These are phyloP conservation scores for Malus hybrid DNA, from an alignment of 331 rosid species.

Conservation along the genomic window DNA sequence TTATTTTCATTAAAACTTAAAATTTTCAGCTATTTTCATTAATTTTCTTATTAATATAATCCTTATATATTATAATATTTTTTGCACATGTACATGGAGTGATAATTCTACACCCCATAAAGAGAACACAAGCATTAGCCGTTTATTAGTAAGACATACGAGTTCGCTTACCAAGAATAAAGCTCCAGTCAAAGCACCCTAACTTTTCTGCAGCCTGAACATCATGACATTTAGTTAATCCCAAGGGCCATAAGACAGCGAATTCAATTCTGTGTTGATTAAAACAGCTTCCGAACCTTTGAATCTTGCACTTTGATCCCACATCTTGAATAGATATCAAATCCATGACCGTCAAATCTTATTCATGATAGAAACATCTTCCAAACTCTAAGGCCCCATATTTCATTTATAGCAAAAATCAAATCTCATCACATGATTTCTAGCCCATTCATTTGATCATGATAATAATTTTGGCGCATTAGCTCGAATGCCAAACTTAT, in stretches of 20 bases:
- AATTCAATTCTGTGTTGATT: neutral
- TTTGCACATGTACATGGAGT: too few species aligned
- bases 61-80: too few species aligned
- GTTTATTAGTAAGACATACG: too few species aligned
- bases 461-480: too few species aligned
- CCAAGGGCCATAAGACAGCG: neutral
- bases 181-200: neutral
- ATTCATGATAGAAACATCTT: neutral
- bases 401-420: neutral
- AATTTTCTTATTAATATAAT: too few species aligned
- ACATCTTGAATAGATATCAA: neutral
- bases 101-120: too few species aligned
- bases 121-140: too few species aligned
- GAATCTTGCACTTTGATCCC: neutral
- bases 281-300: neutral
- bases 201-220: neutral
- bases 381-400: neutral
- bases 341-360: neutral
- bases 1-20: too few species aligned
- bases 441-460: neutral
- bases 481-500: too few species aligned
- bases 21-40: too few species aligned
- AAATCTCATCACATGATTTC: neutral
- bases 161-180: too few species aligned
- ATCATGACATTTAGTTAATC: neutral